Evolutionary conservation across 371 early-diverging fungal genomes (phyloP), one percentile per base, ranked within the genome.

Genomic region (Fennellomyces sp.): DNA sequence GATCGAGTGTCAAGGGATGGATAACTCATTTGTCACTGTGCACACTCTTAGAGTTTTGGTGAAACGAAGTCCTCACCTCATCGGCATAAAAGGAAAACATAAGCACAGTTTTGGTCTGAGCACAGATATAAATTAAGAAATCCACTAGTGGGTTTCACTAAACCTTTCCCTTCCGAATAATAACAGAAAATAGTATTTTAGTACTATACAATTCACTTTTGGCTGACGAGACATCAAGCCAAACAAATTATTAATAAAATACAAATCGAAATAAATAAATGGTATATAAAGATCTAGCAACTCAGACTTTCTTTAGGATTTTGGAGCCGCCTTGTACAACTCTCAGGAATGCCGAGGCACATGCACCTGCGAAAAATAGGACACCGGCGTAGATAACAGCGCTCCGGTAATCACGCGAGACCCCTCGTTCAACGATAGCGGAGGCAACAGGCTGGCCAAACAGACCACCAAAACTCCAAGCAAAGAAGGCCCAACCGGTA

Each of bases 401-500:
- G 17, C 58, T 57, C 30, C 28, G 30, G 36, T 73, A 78, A 47
- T 65, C 63, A 5, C 39, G 45, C 0, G 28, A 29, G 10, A 12
- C 38, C 1, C 63, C 49, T 7, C 49, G 31, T 30, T 67, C 77
- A 31, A 83, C 63, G 48, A 80, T 67, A 29, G 60, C 70, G 5
- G 82, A 80, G 11, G 79, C 78, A 17, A 83, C 74, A 3, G 86
- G 85, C 1, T 79, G 58, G 2, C 84, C 84, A 53, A 82, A 66
- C 41, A 84, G 47, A 61, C 82, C 78, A 7, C 86, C 86, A 21
- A 78, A 74, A 30, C 69, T 62, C 58, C 76, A 78, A 19, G 70
- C 72, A 54, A 75, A 61, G 56, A 76, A 86, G 51, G 82, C 59
- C 50, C 83, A 58, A 12, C 84, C 84, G 17, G 77, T 65, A 33